Percentiles rank a stretch among this genome's conserved stretches.
phyloP scores from a whole-genome alignment of 169 alveolate species.

The Plasmodium adleri region DNA sequence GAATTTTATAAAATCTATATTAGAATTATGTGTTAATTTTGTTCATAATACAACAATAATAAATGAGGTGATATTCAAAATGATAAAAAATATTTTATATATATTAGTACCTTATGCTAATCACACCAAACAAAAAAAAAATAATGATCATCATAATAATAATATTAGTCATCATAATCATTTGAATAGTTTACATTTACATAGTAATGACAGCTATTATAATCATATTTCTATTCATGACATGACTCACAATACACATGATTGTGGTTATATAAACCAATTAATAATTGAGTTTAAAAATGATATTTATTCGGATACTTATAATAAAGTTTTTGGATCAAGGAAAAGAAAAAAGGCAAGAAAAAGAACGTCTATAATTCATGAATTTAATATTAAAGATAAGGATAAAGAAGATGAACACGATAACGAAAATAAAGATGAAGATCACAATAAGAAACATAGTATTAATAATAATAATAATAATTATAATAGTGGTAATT shows the following conservation, averaged over 20 bases:
- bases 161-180: too few relatives aligned
- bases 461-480: not conserved
- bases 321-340: slow-evolving; percentile 26
- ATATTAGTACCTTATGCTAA: slow-evolving; percentile 35
- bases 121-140: not conserved
- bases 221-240: not conserved
- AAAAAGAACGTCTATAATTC: not conserved
- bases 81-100: slow-evolving; percentile 47
- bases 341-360: slow-evolving; percentile 7
- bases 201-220: not conserved
- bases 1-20: slow-evolving; percentile 27
- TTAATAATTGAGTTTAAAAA: slow-evolving; percentile 45
- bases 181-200: too few relatives aligned
- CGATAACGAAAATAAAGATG: slow-evolving; percentile 6
- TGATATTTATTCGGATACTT: slow-evolving; percentile 45
- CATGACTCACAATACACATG: slow-evolving; percentile 5
- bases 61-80: slow-evolving; percentile 58
- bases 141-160: not conserved
- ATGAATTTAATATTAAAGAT: not conserved
- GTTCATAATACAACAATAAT: slow-evolving; percentile 52
- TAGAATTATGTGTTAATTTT: slow-evolving; percentile 56
- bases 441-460: not conserved
- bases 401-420: slow-evolving; percentile 12
- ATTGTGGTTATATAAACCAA: slow-evolving; percentile 44
- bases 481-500: too few relatives aligned